Conservation (phyloP, 1,139 yeast genomes). For the Suhomyces terraborum region DNA sequence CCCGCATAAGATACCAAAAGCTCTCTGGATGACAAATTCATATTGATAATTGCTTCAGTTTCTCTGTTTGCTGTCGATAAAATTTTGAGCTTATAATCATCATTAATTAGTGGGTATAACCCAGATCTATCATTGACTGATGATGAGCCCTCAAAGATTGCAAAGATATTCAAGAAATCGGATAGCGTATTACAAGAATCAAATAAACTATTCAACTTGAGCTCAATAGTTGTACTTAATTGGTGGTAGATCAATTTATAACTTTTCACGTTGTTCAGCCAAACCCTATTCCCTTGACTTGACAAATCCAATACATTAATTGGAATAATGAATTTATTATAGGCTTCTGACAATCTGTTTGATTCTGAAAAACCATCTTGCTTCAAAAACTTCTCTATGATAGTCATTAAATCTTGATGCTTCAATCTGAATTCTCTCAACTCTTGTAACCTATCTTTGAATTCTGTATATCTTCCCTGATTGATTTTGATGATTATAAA, state of each 20-base stretch:
- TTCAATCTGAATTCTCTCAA: constrained; percentile 50
- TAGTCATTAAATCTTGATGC: constrained; percentile 53
- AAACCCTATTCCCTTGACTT: constrained; percentile 34
- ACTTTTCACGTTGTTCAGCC: constrained; percentile 34
- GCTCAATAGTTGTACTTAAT: constrained; percentile 26
- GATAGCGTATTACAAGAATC: constrained; percentile 29
- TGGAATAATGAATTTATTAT: constrained; percentile 31
- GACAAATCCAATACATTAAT: constrained; percentile 37
- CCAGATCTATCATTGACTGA: constrained; percentile 17
- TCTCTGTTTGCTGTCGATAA: constrained; percentile 35
- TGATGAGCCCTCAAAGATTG: constrained; percentile 5
- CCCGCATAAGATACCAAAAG: constrained; percentile 2
- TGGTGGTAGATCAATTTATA: constrained; percentile 28
- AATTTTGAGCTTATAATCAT: constrained; percentile 38
- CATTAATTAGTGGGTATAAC: constrained; percentile 33
- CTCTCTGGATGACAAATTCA: constrained; percentile 9
- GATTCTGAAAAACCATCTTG: constrained; percentile 18
- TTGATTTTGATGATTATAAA: constrained; percentile 65
- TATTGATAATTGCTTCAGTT: constrained; percentile 22
- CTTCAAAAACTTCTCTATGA: constrained; percentile 32
- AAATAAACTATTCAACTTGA: constrained; percentile 30
- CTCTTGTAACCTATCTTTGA: constrained; percentile 51
- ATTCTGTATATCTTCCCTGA: constrained; percentile 41
- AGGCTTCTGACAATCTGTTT: constrained; percentile 33
- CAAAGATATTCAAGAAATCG: constrained; percentile 34